phyloP scores from a whole-genome alignment of 495 filamentous ascomycete species.

The Astrocystis sublimbata region DNA sequence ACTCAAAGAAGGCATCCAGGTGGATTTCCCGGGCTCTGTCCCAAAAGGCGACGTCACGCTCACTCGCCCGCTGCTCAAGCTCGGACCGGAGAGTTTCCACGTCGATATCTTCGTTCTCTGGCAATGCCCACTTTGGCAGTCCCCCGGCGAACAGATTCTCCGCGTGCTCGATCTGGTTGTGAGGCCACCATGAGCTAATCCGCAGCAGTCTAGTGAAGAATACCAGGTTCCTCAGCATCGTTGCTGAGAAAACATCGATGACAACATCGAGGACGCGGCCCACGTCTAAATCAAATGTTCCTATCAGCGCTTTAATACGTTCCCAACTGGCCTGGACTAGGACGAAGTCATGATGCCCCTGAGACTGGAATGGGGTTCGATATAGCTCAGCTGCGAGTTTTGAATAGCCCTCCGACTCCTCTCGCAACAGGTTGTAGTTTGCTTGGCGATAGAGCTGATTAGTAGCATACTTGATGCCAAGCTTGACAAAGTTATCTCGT shows the following conservation, averaged over 20 bases:
- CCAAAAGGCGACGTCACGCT: constrained; percentile 81
- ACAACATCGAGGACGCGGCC: constrained; percentile 92
- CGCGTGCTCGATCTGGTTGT: constrained; percentile 47
- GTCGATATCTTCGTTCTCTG: constrained; percentile 67
- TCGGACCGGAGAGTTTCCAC: constrained; percentile 32
- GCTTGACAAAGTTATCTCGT: constrained; percentile 76
- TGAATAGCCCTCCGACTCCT: constrained; percentile 92
- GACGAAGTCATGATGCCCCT: constrained; percentile 33
- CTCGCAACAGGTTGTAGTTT: constrained; percentile 92
- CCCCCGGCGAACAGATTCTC: constrained; percentile 47
- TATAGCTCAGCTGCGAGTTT: constrained; percentile 90
- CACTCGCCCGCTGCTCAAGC: constrained; percentile 50
- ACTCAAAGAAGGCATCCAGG: constrained; percentile 83
- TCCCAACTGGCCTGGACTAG: constrained; percentile 48
- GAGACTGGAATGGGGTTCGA: constrained; percentile 63
- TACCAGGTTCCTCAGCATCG: constrained; percentile 78
- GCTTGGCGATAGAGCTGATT: constrained; percentile 91
- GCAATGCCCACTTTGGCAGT: constrained; percentile 80
- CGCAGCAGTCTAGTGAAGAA: constrained; percentile 93
- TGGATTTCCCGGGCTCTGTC: constrained; percentile 71
- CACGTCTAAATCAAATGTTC: constrained; percentile 90
- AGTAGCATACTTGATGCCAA: constrained; percentile 84
- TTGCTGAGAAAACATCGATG: constrained; percentile 82
- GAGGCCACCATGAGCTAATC: constrained; percentile 96
- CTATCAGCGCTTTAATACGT: constrained; percentile 85